These are phyloP conservation scores for Metarhizium album DNA, from an alignment of 2,329 filamentous ascomycete species.

Conservation along the genomic window DNA sequence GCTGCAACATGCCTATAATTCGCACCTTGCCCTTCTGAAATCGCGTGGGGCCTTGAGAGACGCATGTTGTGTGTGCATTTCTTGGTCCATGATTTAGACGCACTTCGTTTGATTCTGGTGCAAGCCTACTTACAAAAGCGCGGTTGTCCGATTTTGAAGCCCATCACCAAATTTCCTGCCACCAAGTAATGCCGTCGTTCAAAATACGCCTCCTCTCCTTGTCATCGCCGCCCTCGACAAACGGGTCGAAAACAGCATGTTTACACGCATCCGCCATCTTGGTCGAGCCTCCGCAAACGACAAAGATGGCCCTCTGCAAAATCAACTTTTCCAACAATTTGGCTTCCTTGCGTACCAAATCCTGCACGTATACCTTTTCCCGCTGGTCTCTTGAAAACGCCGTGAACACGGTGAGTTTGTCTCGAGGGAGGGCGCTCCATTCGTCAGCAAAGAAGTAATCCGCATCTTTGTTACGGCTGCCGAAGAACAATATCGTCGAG, in stretches of 20 bases:
- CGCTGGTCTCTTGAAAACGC: slow-evolving; percentile 39
- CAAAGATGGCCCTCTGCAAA: slow-evolving; percentile 32
- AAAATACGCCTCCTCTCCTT: slow-evolving; percentile 28
- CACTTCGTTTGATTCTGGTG: too few species aligned
- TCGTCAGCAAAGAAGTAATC: slow-evolving; percentile 80
- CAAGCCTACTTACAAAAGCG: too few species aligned
- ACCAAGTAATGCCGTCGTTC: slow-evolving; percentile 29
- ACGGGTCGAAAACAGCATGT: slow-evolving; percentile 37
- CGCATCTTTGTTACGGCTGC: slow-evolving; percentile 60
- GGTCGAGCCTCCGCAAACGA: slow-evolving; percentile 45
- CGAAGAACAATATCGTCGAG: slow-evolving; percentile 63
- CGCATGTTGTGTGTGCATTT: too few species aligned
- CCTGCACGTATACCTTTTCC: slow-evolving; percentile 46
- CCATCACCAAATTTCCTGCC: slow-evolving; percentile 49
- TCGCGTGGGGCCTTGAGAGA: too few species aligned
- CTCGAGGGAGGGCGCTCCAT: slow-evolving; percentile 39
- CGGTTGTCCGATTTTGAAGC: too few species aligned
- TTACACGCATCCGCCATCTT: slow-evolving; percentile 48
- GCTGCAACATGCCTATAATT: too few species aligned
- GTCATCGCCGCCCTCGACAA: slow-evolving; percentile 27
- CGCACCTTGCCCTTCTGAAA: too few species aligned
- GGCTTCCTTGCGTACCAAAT: slow-evolving; percentile 36
- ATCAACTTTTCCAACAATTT: slow-evolving; percentile 23
- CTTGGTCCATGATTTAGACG: too few species aligned
- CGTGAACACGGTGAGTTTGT: slow-evolving; percentile 23